phyloP scores from a whole-genome alignment of 1,284 basidiomycete species.

The Anthracocystis panici-leucophaei region DNA sequence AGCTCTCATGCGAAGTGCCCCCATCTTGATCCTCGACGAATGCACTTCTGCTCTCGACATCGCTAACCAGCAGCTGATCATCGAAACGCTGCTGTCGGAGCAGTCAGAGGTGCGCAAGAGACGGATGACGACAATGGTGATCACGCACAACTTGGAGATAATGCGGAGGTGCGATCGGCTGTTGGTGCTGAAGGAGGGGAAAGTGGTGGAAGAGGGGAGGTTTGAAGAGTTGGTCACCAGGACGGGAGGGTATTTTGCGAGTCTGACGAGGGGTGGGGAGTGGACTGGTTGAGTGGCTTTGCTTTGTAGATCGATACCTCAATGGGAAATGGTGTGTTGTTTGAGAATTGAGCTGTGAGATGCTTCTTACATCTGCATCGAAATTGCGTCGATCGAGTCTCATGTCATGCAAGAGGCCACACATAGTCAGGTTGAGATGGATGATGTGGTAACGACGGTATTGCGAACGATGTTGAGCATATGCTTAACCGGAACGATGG shows the following conservation, averaged over 20 bases:
- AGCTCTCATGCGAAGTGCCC: conserved; percentile 79
- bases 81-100: conserved; percentile 77
- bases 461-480: background rate
- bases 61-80: conserved; percentile 70
- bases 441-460: background rate
- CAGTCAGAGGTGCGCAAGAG: conserved; percentile 19
- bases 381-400: too few species aligned
- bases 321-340: too few species aligned
- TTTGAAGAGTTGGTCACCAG: conserved; percentile 78
- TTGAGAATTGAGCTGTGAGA: too few species aligned
- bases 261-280: conserved; percentile 85
- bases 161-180: conserved; percentile 94
- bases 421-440: too few species aligned
- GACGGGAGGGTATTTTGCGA: conserved; percentile 81
- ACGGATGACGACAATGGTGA: conserved; percentile 82
- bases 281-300: conserved; percentile 74
- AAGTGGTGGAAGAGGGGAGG: conserved; percentile 81
- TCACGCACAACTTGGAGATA: conserved; percentile 90
- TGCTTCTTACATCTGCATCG: too few species aligned
- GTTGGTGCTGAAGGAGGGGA: conserved; percentile 82
- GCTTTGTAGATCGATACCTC: background rate
- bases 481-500: background rate
- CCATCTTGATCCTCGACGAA: conserved; percentile 90
- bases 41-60: conserved; percentile 89
- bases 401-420: too few species aligned